Base-by-base conservation (phyloP, 2,329 filamentous ascomycete species). In the Myriosclerotinia scirpicola region DNA sequence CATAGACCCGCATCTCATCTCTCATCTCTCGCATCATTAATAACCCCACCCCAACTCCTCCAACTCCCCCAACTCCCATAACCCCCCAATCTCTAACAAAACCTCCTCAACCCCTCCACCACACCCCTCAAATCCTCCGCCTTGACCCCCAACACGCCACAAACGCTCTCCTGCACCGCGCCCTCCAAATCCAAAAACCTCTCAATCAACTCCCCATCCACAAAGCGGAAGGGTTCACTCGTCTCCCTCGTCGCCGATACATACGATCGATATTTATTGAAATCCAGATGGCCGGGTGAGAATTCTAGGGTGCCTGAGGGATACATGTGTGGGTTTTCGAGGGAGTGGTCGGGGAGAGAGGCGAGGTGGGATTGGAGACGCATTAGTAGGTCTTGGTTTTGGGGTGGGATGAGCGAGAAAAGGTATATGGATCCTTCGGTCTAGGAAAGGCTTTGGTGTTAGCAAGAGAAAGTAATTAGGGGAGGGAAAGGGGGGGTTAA, bases 121-220 rank as follows among this genome's bases (percentile, higher is more conserved):
- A 87, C 73, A 62, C 84, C 84, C 59, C 87, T 81, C 78, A 90
- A 84, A 80, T 87, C 76, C 77, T 88, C 83, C 70, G 91, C 77
- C 81, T 81, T 85, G 69, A 80, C 87, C 65, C 81, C 89, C 70
- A 83, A 82, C 59, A 81, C 87, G 76, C 81, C 76, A 67, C 80
- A 87, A 60, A 85, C 80, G 65, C 79, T 76, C 71, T 79, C 80
- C 78, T 88, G 87, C 52, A 79, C 79, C 48, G 81, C 80, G 65
- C 89, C 86, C 55, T 85, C 82, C 69, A 91, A 80, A 70, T 93
- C 88, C 71, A 98, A 78, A 75, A 97, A 97, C 62, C 86, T 79
- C 79, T 98, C 94, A 15, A 99, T 83, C 73, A 98, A 81, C 76
- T 97, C 94, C 0, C 94, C 95, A 74, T 99, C 95, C 15, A 99